A percentile compares a stretch with the other conserved stretches of the same genome.
phyloP scores from a whole-genome alignment of 2,329 filamentous ascomycete species.

The Hypoxylon sp. region DNA sequence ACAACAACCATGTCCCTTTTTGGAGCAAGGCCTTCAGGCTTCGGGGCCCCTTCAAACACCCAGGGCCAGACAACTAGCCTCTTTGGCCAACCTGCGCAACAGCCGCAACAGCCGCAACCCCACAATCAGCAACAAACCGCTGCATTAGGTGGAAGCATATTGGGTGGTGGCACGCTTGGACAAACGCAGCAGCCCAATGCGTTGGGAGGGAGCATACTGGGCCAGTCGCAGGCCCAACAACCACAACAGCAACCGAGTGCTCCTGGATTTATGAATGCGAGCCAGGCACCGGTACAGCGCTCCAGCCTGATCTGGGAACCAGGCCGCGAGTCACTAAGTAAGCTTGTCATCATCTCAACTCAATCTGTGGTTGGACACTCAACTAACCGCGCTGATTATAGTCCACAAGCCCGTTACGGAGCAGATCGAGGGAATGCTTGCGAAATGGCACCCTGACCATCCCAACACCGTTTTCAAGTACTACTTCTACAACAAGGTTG shows the following conservation, averaged over 20 bases:
- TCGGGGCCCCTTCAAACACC: conserved; percentile 54
- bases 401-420: conserved; percentile 80
- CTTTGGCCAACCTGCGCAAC: conserved; percentile 59
- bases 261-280: conserved; percentile 60
- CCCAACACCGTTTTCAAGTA: conserved; percentile 81
- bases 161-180: conserved; percentile 20
- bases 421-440: conserved; percentile 76
- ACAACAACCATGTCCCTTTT: conserved; percentile 48
- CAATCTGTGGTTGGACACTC: neutral
- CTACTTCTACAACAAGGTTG: conserved; percentile 90
- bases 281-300: conserved; percentile 54
- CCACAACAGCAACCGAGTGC: conserved; percentile 56
- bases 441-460: conserved; percentile 80
- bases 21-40: conserved; percentile 38
- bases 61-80: conserved; percentile 51
- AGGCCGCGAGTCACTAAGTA: conserved; percentile 51
- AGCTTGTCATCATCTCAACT: conserved; percentile 5
- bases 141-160: conserved; percentile 39
- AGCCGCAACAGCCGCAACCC: conserved; percentile 55
- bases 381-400: conserved; percentile 50
- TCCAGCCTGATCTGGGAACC: conserved; percentile 51
- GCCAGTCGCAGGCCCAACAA: conserved; percentile 52
- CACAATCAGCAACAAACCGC: conserved; percentile 48
- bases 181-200: conserved; percentile 51
- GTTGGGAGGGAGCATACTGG: conserved; percentile 52